These are phyloP conservation scores for Drechslera avenae DNA, from an alignment of 2,329 filamentous ascomycete species.

Conservation along the genomic window DNA sequence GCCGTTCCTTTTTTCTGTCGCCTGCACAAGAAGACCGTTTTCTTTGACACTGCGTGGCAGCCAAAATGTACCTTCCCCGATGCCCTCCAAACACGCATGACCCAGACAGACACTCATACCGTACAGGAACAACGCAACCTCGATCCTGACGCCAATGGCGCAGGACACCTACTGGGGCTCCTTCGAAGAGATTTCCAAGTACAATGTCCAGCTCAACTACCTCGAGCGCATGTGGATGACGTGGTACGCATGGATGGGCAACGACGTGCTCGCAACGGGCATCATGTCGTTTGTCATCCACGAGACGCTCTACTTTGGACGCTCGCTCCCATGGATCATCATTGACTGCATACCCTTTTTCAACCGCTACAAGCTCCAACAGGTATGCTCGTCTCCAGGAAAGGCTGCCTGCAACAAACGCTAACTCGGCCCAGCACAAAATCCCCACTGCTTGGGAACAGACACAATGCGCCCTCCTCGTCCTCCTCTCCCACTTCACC, in stretches of 20 bases:
- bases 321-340: constrained; percentile 87
- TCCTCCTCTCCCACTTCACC: constrained; percentile 94
- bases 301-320: constrained; percentile 92
- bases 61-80: constrained; percentile 32
- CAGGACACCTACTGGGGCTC: constrained; percentile 68
- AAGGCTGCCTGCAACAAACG: not conserved
- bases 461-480: constrained; percentile 89
- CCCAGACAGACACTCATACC: constrained; percentile 23
- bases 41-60: constrained; percentile 18
- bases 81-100: constrained; percentile 12
- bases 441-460: constrained; percentile 92
- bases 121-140: constrained; percentile 47
- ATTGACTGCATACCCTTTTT: constrained; percentile 88
- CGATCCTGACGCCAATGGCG: constrained; percentile 45
- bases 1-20: constrained; percentile 18
- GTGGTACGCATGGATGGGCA: constrained; percentile 98
- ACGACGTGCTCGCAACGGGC: constrained; percentile 93
- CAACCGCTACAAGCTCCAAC: constrained; percentile 93
- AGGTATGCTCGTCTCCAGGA: constrained; percentile 57
- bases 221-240: constrained; percentile 89
- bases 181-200: constrained; percentile 67
- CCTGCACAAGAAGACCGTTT: constrained; percentile 1
- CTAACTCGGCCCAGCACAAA: constrained; percentile 64
- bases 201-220: constrained; percentile 85
- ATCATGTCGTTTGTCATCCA: constrained; percentile 98